A percentile compares a stretch with the other conserved stretches of the same genome.
Conservation (phyloP, 805 yeast genomes). For the Myxozyma neglecta region DNA sequence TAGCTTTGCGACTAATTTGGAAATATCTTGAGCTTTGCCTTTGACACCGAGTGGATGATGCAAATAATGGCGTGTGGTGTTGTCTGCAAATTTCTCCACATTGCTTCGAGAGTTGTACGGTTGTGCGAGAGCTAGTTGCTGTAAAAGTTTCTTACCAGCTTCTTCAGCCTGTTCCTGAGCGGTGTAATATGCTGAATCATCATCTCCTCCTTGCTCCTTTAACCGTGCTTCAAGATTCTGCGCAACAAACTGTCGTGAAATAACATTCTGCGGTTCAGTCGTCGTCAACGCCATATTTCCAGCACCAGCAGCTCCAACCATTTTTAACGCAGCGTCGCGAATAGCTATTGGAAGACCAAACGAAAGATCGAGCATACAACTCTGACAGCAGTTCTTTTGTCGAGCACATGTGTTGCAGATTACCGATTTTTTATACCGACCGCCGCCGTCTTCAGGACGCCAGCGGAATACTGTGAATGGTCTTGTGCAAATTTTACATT, state of each 20-base stretch:
- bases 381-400: slow-evolving; percentile 80
- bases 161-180: slow-evolving; percentile 40
- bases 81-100: slow-evolving; percentile 26
- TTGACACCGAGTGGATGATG: slow-evolving; percentile 12
- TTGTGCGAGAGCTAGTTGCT: slow-evolving; percentile 46
- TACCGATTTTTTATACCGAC: slow-evolving; percentile 54
- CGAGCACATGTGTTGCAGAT: slow-evolving; percentile 81
- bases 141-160: slow-evolving; percentile 54
- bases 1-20: slow-evolving; percentile 54
- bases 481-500: slow-evolving; percentile 81
- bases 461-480: slow-evolving; percentile 82
- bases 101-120: slow-evolving; percentile 35
- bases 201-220: slow-evolving; percentile 34
- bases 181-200: slow-evolving; percentile 18
- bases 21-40: slow-evolving; percentile 11
- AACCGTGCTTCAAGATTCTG: slow-evolving; percentile 46
- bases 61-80: slow-evolving; percentile 1
- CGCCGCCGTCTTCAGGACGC: slow-evolving; percentile 49
- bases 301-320: slow-evolving; percentile 53
- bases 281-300: slow-evolving; percentile 36
- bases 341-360: slow-evolving; percentile 77
- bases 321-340: slow-evolving; percentile 75
- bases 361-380: slow-evolving; percentile 78
- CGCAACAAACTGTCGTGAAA: slow-evolving; percentile 59
- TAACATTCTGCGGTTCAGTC: slow-evolving; percentile 51